These are phyloP conservation scores for Serendipita sp. DNA, from an alignment of 768 basidiomycete genomes.

Conservation along the genomic window DNA sequence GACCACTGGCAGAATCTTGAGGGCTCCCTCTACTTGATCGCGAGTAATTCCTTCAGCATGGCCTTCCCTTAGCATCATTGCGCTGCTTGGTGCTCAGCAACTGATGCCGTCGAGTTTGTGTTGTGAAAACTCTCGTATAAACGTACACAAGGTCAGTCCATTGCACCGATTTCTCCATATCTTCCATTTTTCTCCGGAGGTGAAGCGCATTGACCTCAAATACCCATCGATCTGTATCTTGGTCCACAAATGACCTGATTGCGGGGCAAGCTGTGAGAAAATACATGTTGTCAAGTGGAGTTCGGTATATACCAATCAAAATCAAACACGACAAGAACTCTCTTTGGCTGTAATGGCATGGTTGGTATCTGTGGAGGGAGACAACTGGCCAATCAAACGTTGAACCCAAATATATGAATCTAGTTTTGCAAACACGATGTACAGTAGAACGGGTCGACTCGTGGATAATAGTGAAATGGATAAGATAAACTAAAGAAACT, in stretches of 20 bases:
- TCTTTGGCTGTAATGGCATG: not conserved
- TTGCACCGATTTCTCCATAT: constrained; percentile 43
- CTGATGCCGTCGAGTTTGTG: not conserved
- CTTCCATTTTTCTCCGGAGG: constrained; percentile 67
- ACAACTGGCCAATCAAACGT: not conserved
- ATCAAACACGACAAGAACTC: not conserved
- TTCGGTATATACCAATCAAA: not conserved
- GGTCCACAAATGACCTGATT: constrained; percentile 74
- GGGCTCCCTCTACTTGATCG: constrained; percentile 59
- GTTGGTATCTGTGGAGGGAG: not conserved
- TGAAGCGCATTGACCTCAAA: constrained; percentile 77
- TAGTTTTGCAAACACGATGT: too few species aligned
- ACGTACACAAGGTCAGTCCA: constrained; percentile 93
- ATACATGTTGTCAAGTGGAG: not conserved
- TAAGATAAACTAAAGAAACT: too few species aligned
- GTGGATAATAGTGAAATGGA: too few species aligned
- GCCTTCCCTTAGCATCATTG: constrained; percentile 54
- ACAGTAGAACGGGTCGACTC: too few species aligned
- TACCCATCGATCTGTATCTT: constrained; percentile 91
- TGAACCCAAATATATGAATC: too few species aligned
- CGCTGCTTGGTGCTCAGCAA: constrained; percentile 26
- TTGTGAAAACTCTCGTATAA: not conserved
- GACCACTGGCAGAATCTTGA: constrained; percentile 78
- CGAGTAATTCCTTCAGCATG: constrained; percentile 51
- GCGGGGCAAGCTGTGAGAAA: not conserved